Evolutionary conservation across 139 green algal species (phyloP).

Genomic region (Chlamydomonas incerta): DNA sequence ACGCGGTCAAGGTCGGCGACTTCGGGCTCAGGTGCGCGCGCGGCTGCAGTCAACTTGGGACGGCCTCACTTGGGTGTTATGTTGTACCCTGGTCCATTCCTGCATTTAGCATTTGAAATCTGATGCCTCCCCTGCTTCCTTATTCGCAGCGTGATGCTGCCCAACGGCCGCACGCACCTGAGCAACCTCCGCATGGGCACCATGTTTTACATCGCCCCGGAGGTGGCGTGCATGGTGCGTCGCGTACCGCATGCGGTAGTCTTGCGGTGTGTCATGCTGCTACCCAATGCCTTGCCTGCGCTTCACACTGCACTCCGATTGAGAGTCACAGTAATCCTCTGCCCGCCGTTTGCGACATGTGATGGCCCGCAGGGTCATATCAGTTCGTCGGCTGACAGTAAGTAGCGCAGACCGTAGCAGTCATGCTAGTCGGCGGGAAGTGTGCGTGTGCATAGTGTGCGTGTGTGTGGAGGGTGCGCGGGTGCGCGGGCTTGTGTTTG

Average conservation of each 20-base stretch:
- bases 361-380: not conserved
- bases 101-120: no score
- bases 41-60: not conserved
- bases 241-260: not conserved
- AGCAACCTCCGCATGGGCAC: no score
- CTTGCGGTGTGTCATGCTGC: not conserved
- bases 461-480: no score
- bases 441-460: no score
- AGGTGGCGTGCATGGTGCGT: slow-evolving; percentile 3
- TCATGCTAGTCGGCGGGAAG: no score
- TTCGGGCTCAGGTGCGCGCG: slow-evolving; percentile 29
- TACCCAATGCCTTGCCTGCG: no score
- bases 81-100: not conserved
- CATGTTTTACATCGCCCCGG: slow-evolving; percentile 42
- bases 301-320: not conserved
- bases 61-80: not conserved
- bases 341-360: no score
- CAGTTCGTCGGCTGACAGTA: not conserved
- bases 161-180: slow-evolving; percentile 26
- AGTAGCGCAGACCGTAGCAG: not conserved
- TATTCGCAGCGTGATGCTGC: slow-evolving; percentile 11
- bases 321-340: no score
- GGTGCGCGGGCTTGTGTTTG: no score
- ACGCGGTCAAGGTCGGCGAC: no score
- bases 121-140: not conserved